Conservation (phyloP, 441 rosid genomes). For the Manihot esculenta region DNA sequence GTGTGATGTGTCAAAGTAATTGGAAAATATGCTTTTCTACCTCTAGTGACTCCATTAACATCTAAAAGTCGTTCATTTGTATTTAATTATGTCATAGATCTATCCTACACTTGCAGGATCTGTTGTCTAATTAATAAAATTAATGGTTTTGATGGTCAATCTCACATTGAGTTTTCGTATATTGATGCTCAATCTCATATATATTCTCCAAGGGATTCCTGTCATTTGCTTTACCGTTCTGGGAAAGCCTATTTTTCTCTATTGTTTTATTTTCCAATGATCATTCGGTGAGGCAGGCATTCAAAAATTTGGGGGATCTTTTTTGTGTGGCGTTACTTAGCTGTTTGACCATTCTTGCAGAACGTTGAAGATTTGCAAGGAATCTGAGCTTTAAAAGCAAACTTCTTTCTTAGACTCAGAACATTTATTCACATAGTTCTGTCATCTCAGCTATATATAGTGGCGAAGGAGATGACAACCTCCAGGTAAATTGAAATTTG, state of each 20-base stretch:
- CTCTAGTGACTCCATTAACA: neutral
- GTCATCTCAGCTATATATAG: neutral
- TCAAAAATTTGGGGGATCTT: neutral
- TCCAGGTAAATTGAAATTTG: slow-evolving; percentile 18
- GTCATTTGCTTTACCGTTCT: no score
- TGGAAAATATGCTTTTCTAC: slow-evolving; percentile 6
- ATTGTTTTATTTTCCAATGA: neutral
- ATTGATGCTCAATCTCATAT: no score
- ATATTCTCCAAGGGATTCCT: no score
- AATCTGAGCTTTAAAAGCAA: slow-evolving; percentile 14
- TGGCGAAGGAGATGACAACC: slow-evolving; percentile 26
- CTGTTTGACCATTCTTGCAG: slow-evolving; percentile 23
- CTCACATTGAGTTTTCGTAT: neutral
- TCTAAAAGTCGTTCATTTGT: neutral
- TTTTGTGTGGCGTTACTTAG: neutral
- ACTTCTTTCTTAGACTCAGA: neutral
- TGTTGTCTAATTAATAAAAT: neutral
- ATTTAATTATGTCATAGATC: neutral
- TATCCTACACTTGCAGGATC: neutral
- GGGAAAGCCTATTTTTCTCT: neutral
- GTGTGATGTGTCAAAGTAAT: slow-evolving; percentile 6
- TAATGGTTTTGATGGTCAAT: neutral
- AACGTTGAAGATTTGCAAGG: slow-evolving; percentile 19
- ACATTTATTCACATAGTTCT: slow-evolving; percentile 10
- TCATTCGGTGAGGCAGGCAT: neutral